phyloP scores from a whole-genome alignment of 306 rosid species.

The Vachellia pachyceras region DNA sequence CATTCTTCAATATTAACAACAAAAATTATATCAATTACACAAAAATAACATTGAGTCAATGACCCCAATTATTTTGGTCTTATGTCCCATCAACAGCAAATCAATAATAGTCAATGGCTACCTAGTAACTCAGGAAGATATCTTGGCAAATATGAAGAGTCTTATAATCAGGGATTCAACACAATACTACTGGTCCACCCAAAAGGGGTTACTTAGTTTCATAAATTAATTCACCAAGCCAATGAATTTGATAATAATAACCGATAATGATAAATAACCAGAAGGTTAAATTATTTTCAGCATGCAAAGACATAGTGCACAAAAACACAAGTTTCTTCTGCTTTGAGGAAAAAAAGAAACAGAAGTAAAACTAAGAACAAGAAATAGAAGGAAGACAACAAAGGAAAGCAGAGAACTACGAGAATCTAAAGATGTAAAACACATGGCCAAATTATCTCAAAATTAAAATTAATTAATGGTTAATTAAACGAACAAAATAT shows the following conservation, averaged over 20 bases:
- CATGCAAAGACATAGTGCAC: not conserved
- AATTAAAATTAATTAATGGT: not conserved
- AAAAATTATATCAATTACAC: conserved; percentile 8
- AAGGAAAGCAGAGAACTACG: not conserved
- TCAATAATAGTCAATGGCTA: conserved; percentile 15
- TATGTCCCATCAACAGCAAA: not conserved
- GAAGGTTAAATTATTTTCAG: not conserved
- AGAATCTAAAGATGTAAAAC: not conserved
- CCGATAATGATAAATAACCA: conserved; percentile 47
- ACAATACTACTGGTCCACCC: conserved; percentile 44
- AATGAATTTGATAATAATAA: conserved; percentile 41
- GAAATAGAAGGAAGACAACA: not conserved
- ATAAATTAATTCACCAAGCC: not conserved
- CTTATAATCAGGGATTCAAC: not conserved
- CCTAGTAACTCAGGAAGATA: not conserved
- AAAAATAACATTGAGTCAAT: conserved; percentile 6
- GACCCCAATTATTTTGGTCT: conserved; percentile 3
- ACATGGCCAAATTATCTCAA: not conserved
- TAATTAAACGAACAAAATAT: not conserved
- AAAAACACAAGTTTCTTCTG: not conserved
- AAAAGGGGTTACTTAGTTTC: conserved; percentile 19
- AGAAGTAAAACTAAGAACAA: not conserved
- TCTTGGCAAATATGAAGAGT: not conserved
- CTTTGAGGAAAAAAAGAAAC: not conserved
- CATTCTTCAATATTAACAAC: not conserved